phyloP scores from a whole-genome alignment of 2,329 filamentous ascomycete genomes.

The Talaromyces amestolkiae region DNA sequence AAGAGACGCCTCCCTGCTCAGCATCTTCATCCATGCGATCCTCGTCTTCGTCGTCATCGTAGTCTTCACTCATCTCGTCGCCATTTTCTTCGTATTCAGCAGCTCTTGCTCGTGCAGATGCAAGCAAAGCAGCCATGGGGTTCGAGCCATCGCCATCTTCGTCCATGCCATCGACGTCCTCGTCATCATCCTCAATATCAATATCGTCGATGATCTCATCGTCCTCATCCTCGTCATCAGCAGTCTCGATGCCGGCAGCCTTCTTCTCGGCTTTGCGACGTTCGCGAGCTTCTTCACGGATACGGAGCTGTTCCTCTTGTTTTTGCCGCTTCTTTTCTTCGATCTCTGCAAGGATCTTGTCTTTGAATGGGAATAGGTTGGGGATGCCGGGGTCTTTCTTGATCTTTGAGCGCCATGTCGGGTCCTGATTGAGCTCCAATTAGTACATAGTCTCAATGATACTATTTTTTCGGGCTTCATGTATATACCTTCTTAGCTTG shows the following conservation, averaged over 20 bases:
- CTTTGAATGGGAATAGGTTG: conserved; percentile 96
- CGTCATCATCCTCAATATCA: conserved; percentile 28
- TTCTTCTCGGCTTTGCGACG: conserved; percentile 42
- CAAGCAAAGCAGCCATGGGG: conserved; percentile 44
- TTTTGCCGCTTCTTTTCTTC: conserved; percentile 81
- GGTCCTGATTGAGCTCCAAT: conserved; percentile 58
- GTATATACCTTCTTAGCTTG: conserved; percentile 71
- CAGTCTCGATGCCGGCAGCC: conserved; percentile 37
- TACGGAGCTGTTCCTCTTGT: conserved; percentile 70
- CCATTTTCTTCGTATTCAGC: conserved; percentile 48
- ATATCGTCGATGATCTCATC: conserved; percentile 11
- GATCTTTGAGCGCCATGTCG: conserved; percentile 88
- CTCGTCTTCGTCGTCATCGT: conserved; percentile 56
- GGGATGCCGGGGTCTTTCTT: conserved; percentile 99
- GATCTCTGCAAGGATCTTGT: conserved; percentile 89
- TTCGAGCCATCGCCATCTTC: conserved; percentile 57
- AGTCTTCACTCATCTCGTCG: conserved; percentile 52
- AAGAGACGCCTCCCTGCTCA: conserved; percentile 43
- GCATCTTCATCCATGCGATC: conserved; percentile 51
- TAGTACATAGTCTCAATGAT: background rate
- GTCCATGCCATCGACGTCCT: conserved; percentile 57
- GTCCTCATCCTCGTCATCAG: conserved; percentile 18
- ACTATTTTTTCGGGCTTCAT: no score
- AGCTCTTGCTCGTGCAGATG: conserved; percentile 44
- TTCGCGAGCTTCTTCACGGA: conserved; percentile 62